Evolutionary conservation across 2,329 filamentous ascomycete genomes (phyloP).

Genomic region (Dactylonectria estremocensis): DNA sequence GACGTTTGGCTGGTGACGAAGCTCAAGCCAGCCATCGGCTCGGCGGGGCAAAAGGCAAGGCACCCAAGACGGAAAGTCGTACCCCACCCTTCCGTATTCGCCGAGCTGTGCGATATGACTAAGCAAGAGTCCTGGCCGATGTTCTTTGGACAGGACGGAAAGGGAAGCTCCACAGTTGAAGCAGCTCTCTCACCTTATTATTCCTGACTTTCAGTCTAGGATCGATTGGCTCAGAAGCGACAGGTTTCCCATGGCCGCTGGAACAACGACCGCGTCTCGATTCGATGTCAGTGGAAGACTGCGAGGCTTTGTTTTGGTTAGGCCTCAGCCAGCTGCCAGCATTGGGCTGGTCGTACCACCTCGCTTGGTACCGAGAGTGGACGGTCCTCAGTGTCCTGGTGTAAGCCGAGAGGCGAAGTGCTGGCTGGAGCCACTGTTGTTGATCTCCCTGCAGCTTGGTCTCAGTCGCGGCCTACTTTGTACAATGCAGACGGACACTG

Average conservation of each 20-base stretch:
- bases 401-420: slow-evolving; percentile 14
- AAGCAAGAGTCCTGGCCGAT: slow-evolving; percentile 11
- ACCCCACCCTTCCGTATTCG: background rate
- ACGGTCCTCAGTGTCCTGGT: background rate
- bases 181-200: slow-evolving; percentile 3
- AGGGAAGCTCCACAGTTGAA: background rate
- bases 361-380: background rate
- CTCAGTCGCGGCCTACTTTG: background rate
- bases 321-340: background rate
- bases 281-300: slow-evolving; percentile 8
- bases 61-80: background rate
- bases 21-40: slow-evolving; percentile 7
- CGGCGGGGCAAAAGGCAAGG: slow-evolving; percentile 20
- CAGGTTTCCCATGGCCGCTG: slow-evolving; percentile 16
- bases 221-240: slow-evolving; percentile 19
- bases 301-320: slow-evolving; percentile 5
- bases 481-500: background rate
- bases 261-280: slow-evolving; percentile 21
- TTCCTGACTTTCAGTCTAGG: slow-evolving; percentile 2
- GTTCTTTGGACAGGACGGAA: background rate
- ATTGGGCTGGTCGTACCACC: background rate
- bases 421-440: background rate
- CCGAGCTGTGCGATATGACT: slow-evolving; percentile 20
- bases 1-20: slow-evolving; percentile 43
- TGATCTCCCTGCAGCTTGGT: background rate